These are phyloP conservation scores for Termitomyces sp. DNA, from an alignment of 768 basidiomycete species.

Conservation along the genomic window DNA sequence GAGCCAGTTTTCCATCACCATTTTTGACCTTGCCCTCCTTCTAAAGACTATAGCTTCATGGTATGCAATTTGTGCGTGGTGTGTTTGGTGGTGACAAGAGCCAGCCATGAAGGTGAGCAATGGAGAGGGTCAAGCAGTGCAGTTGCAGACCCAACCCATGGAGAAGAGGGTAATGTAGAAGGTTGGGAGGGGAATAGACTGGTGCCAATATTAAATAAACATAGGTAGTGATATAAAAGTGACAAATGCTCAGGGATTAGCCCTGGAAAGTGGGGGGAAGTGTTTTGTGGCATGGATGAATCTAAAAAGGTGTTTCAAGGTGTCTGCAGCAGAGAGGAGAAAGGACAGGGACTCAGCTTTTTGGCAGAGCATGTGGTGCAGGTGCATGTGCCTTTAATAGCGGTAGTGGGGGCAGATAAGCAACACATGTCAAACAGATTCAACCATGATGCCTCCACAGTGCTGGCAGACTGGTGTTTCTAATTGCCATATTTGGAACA, in stretches of 20 bases:
- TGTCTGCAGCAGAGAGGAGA: neutral
- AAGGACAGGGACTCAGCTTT: neutral
- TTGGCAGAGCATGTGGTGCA: neutral
- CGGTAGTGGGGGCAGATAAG: neutral
- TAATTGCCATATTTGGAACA: conserved; percentile 14
- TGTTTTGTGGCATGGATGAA: neutral
- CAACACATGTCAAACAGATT: neutral
- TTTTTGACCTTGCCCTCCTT: neutral
- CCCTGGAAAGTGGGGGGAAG: neutral
- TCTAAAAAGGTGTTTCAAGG: neutral
- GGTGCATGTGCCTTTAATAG: neutral
- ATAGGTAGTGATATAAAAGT: too few species aligned
- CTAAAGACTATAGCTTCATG: neutral
- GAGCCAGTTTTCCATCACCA: neutral
- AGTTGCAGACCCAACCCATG: neutral
- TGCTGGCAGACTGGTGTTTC: conserved; percentile 14
- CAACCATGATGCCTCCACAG: conserved; percentile 2
- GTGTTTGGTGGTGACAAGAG: too few species aligned
- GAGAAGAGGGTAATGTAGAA: neutral
- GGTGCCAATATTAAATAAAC: neutral
- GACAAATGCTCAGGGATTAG: too few species aligned
- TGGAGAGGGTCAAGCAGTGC: neutral
- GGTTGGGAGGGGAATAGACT: neutral
- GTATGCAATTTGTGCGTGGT: too few species aligned
- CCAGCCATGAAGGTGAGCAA: too few species aligned